These are phyloP conservation scores for Candida alai DNA, from an alignment of 805 yeast genomes.

Conservation along the genomic window DNA sequence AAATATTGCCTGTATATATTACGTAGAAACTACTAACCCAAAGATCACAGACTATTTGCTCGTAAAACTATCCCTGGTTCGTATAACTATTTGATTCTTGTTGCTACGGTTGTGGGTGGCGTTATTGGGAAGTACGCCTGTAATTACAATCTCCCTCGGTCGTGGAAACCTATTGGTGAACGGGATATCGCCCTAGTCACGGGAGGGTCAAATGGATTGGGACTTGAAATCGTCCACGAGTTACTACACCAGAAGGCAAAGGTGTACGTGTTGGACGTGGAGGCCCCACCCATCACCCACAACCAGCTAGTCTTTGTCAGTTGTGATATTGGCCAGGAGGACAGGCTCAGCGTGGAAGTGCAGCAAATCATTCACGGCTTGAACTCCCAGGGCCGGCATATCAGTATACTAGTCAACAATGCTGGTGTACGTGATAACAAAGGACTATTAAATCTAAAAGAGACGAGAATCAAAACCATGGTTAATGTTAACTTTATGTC, in stretches of 20 bases:
- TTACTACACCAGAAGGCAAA: constrained; percentile 18
- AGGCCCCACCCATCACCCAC: constrained; percentile 13
- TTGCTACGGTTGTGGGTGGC: no score
- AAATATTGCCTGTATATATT: neutral
- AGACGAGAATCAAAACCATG: constrained; percentile 18
- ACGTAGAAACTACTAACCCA: neutral
- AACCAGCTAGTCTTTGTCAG: constrained; percentile 13
- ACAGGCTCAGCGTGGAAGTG: constrained; percentile 13
- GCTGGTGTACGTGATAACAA: constrained; percentile 45
- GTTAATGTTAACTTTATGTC: constrained; percentile 33
- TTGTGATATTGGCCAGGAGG: constrained; percentile 22
- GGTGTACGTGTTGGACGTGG: constrained; percentile 31
- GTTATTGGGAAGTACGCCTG: no score
- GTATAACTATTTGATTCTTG: neutral
- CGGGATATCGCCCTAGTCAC: constrained; percentile 38
- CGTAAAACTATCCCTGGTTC: constrained; percentile 1
- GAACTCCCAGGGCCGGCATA: constrained; percentile 9
- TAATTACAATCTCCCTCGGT: constrained; percentile 7
- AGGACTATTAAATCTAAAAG: constrained; percentile 21
- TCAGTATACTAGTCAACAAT: constrained; percentile 38
- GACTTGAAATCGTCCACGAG: constrained; percentile 32
- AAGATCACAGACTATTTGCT: neutral
- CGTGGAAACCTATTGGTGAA: constrained; percentile 4
- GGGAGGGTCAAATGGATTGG: constrained; percentile 53
- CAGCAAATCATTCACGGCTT: constrained; percentile 19